phyloP scores from a whole-genome alignment of 2,329 filamentous ascomycete species.

The Sphaceloma murrayae region DNA sequence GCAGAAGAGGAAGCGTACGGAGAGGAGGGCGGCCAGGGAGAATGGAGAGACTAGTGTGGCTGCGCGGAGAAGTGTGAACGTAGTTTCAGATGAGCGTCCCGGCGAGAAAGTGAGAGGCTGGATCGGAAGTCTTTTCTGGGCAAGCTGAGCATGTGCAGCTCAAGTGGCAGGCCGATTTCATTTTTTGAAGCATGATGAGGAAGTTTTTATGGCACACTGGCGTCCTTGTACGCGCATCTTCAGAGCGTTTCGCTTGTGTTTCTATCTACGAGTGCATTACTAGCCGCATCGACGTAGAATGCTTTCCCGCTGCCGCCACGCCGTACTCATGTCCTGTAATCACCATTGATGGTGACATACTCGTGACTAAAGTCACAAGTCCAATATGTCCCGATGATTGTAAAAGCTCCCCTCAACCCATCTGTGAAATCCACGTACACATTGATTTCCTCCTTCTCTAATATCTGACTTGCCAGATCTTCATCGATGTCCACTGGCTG shows the following conservation, averaged over 20 bases:
- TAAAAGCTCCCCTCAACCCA: neutral
- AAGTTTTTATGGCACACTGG: no score
- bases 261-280: no score
- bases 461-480: slow-evolving; percentile 62
- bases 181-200: no score
- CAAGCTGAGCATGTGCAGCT: neutral
- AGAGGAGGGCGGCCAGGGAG: neutral
- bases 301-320: no score
- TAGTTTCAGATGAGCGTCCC: neutral
- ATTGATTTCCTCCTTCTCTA: slow-evolving; percentile 69
- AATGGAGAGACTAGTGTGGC: neutral
- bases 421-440: slow-evolving; percentile 66
- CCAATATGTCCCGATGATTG: slow-evolving; percentile 59
- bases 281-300: no score
- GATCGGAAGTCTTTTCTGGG: slow-evolving; percentile 9
- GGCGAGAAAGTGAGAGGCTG: slow-evolving; percentile 1
- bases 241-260: no score
- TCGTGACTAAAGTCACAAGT: slow-evolving; percentile 83
- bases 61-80: neutral
- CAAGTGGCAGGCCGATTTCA: neutral
- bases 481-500: slow-evolving; percentile 76
- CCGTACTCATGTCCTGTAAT: slow-evolving; percentile 59
- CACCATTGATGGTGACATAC: slow-evolving; percentile 62
- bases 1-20: slow-evolving; percentile 1
- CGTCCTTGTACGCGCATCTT: no score